phyloP scores from a whole-genome alignment of 1,139 yeast species.

The Yarrowia galli region DNA sequence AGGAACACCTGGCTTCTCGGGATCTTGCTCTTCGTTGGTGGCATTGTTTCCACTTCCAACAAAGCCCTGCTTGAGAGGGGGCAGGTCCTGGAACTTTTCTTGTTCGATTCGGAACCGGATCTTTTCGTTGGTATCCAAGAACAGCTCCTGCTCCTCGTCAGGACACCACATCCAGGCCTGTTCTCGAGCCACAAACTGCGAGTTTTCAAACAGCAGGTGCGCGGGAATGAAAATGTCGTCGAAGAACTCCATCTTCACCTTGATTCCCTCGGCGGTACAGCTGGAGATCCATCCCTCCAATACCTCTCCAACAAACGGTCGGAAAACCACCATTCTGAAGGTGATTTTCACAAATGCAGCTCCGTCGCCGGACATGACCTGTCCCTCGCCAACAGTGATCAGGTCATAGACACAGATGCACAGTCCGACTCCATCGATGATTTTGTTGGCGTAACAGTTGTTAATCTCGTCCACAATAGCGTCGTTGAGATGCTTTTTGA shows the following conservation, averaged over 20 bases:
- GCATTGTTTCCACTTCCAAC: slow-evolving; percentile 47
- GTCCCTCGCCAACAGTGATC: slow-evolving; percentile 80
- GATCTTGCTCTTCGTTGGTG: slow-evolving; percentile 52
- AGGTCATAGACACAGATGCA: slow-evolving; percentile 87
- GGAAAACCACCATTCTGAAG: slow-evolving; percentile 81
- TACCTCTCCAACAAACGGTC: slow-evolving; percentile 95
- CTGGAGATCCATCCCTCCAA: slow-evolving; percentile 92
- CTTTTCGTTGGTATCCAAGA: slow-evolving; percentile 87
- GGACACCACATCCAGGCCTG: slow-evolving; percentile 92
- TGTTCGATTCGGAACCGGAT: slow-evolving; percentile 90
- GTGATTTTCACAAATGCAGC: slow-evolving; percentile 78
- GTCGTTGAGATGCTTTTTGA: slow-evolving; percentile 70
- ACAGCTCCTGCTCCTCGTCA: slow-evolving; percentile 67
- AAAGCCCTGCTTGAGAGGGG: slow-evolving; percentile 64
- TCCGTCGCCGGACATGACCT: slow-evolving; percentile 95
- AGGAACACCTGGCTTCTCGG: slow-evolving; percentile 55
- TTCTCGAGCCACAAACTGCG: slow-evolving; percentile 66
- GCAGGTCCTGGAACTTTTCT: slow-evolving; percentile 82
- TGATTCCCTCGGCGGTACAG: slow-evolving; percentile 85
- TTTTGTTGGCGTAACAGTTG: slow-evolving; percentile 78
- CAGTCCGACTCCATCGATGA: slow-evolving; percentile 82
- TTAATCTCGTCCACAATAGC: slow-evolving; percentile 84
- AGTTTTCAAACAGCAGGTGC: slow-evolving; percentile 77
- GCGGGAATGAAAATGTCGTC: slow-evolving; percentile 92
- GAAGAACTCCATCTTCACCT: slow-evolving; percentile 81